Conservation (phyloP, 139 green algal genomes). For the Chlamydomonas incerta region DNA sequence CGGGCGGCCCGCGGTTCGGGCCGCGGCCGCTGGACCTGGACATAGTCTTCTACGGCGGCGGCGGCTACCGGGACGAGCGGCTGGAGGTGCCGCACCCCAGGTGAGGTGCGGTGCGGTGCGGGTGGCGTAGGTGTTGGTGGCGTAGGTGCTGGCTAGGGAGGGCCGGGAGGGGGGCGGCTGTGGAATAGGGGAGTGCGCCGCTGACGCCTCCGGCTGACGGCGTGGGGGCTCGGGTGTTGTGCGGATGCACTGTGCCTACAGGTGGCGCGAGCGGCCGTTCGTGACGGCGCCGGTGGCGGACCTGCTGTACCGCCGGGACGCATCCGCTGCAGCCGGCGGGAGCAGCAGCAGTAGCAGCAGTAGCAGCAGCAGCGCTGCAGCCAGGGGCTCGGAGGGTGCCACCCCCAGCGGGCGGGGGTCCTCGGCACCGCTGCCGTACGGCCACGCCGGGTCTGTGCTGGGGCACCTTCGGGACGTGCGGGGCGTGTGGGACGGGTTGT, state of each 20-base stretch:
- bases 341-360: not conserved
- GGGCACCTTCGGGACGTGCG: not conserved
- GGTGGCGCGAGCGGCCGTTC: conserved; percentile 90
- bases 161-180: no score
- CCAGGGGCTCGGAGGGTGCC: no score
- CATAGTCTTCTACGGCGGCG: conserved; percentile 91
- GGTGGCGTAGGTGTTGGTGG: no score
- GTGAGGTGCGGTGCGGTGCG: conserved; percentile 22
- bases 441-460: not conserved
- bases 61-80: conserved; percentile 1
- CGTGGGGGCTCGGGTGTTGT: no score
- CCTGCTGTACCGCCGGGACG: conserved; percentile 52
- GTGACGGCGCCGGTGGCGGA: conserved; percentile 85
- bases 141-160: no score
- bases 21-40: conserved; percentile 96
- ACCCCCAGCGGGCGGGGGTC: no score
- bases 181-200: no score
- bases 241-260: no score
- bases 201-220: no score
- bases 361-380: not conserved
- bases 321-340: not conserved
- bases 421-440: not conserved
- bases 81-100: conserved; percentile 56
- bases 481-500: not conserved
- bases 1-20: conserved; percentile 72